Percentiles rank a stretch among this genome's conserved stretches.
Conservation (phyloP, 352 stramenopile genomes). For the Phytopythium mirpurense region DNA sequence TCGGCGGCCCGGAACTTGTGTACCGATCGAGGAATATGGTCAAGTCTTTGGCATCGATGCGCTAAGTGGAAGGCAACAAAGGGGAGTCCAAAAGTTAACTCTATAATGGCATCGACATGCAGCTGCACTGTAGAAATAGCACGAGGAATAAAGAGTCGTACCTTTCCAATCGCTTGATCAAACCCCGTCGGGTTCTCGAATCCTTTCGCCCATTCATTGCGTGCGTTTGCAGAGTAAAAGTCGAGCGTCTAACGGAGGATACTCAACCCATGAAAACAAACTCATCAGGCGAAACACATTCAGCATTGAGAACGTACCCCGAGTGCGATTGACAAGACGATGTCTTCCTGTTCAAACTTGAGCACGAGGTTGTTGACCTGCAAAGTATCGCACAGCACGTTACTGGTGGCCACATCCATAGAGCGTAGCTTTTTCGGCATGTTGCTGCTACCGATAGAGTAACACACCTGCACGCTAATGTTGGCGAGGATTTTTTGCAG, state of each 20-base stretch:
- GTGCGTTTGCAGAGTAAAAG: conserved; percentile 66
- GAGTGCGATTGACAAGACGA: conserved; percentile 79
- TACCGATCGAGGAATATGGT: conserved; percentile 85
- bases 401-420: background rate
- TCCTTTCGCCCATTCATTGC: conserved; percentile 43
- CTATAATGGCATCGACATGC: too few species aligned
- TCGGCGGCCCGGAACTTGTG: conserved; percentile 42
- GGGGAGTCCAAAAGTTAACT: too few species aligned
- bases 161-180: conserved; percentile 52
- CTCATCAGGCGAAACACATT: background rate
- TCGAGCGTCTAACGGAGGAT: conserved; percentile 46
- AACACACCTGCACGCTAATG: conserved; percentile 57
- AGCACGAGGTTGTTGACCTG: conserved; percentile 86
- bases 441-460: too few species aligned
- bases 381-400: background rate
- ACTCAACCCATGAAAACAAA: too few species aligned
- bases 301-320: conserved; percentile 34
- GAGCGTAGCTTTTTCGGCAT: background rate
- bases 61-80: conserved; percentile 20
- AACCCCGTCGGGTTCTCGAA: conserved; percentile 60
- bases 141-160: too few species aligned
- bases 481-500: conserved; percentile 82
- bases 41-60: conserved; percentile 69
- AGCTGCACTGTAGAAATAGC: too few species aligned
- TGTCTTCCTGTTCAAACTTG: conserved; percentile 85